phyloP scores from a whole-genome alignment of 352 stramenopile species.

The Pythium pectinolyticum region DNA sequence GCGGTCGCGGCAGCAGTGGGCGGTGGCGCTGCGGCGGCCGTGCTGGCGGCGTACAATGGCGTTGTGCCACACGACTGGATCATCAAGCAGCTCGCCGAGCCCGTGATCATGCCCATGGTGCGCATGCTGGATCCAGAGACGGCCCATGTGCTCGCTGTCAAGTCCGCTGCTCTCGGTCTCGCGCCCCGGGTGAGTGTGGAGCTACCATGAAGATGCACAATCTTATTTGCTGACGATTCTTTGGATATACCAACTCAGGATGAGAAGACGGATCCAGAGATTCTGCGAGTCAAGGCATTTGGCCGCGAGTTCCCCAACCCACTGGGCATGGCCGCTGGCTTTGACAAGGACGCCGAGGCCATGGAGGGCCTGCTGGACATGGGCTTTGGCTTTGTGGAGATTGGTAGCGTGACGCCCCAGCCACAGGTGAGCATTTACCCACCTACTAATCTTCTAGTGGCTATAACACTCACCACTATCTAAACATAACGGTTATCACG shows the following conservation, averaged over 20 bases:
- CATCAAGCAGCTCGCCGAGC: constrained; percentile 66
- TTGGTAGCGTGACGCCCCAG: constrained; percentile 88
- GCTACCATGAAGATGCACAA: background rate
- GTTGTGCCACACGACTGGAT: constrained; percentile 76
- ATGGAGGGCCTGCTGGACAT: constrained; percentile 91
- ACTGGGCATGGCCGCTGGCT: constrained; percentile 96
- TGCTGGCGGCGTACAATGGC: constrained; percentile 61
- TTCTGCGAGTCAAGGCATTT: constrained; percentile 57
- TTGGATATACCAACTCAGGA: constrained; percentile 29
- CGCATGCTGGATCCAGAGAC: constrained; percentile 84
- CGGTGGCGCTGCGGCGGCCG: constrained; percentile 51
- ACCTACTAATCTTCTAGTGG: background rate
- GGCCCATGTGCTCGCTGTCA: constrained; percentile 83
- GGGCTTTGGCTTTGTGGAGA: constrained; percentile 37
- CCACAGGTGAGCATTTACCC: constrained; percentile 67
- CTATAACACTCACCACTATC: background rate
- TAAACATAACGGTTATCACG: background rate
- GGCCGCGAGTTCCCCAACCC: constrained; percentile 88
- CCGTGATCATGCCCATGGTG: constrained; percentile 77
- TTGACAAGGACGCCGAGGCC: constrained; percentile 96
- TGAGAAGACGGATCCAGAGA: constrained; percentile 43
- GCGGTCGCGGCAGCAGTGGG: constrained; percentile 24
- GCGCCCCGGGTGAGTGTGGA: constrained; percentile 49
- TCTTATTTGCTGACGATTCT: background rate
- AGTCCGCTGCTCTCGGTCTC: constrained; percentile 71